phyloP scores from a whole-genome alignment of 441 rosid species.

The Populus hybrid region DNA sequence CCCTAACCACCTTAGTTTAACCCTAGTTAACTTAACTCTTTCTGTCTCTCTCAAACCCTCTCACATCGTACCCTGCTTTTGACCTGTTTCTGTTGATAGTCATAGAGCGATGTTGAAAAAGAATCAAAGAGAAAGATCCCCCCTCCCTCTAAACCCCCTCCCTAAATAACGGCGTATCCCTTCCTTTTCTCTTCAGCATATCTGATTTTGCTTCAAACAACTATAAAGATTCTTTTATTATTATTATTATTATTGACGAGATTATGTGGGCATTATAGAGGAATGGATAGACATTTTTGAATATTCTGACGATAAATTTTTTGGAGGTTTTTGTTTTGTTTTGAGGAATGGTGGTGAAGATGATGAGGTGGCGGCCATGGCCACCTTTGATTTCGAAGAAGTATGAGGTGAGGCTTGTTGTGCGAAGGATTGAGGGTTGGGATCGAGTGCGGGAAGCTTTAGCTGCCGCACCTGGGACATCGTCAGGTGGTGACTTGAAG shows the following conservation, averaged over 20 bases:
- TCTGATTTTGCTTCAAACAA: background rate
- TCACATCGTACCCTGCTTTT: conserved; percentile 10
- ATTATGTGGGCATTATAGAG: background rate
- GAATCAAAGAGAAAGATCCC: background rate
- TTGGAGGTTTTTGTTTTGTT: background rate
- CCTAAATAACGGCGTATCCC: conserved; percentile 26
- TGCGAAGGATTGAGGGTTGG: conserved; percentile 70
- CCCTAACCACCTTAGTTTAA: background rate
- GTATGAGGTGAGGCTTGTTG: conserved; percentile 64
- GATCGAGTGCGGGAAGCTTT: conserved; percentile 54
- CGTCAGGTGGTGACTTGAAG: background rate
- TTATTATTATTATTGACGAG: background rate
- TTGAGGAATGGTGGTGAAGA: conserved; percentile 75
- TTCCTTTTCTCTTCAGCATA: conserved; percentile 5
- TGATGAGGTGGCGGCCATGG: conserved; percentile 99
- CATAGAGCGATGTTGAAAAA: background rate
- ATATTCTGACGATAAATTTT: background rate
- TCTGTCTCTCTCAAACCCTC: background rate
- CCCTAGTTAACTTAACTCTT: conserved; percentile 10
- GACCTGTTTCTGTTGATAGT: conserved; percentile 1
- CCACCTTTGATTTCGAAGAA: conserved; percentile 70
- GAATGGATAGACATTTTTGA: too few relatives aligned
- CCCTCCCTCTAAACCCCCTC: conserved; percentile 14
- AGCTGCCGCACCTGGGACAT: background rate
- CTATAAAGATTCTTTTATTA: too few relatives aligned